A percentile compares a stretch with the other conserved stretches of the same genome.
These are phyloP conservation scores for Xylaria sp. DNA, from an alignment of 2,329 filamentous ascomycete species.

Conservation along the genomic window DNA sequence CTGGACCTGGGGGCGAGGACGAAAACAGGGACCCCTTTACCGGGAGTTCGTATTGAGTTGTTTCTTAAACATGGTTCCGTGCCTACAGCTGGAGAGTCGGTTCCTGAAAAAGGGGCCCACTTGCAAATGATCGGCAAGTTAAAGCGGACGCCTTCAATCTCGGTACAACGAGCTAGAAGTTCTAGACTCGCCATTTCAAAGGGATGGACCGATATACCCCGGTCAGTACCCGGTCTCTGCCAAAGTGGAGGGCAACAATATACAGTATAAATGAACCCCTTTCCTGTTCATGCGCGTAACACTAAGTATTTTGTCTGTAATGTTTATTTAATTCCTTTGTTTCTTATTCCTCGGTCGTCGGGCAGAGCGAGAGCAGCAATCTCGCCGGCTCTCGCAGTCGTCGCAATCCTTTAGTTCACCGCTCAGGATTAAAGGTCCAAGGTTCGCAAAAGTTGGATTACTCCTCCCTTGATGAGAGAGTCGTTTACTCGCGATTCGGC, in stretches of 20 bases:
- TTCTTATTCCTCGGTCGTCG: constrained; percentile 1
- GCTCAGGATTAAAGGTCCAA: background rate
- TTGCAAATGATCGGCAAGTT: constrained; percentile 24
- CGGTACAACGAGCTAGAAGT: constrained; percentile 22
- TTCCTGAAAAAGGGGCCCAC: constrained; percentile 12
- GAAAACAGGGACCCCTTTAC: constrained; percentile 27
- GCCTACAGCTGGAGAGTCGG: background rate
- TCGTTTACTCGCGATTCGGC: background rate
- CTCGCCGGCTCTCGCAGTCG: too few species aligned
- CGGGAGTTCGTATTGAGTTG: constrained; percentile 25
- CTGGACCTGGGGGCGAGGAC: constrained; percentile 17
- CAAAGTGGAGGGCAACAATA: constrained; percentile 11
- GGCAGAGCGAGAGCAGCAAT: background rate
- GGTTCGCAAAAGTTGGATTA: background rate
- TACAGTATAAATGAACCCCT: constrained; percentile 27
- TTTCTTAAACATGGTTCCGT: constrained; percentile 17
- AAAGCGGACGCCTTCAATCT: constrained; percentile 23
- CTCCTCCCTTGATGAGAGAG: background rate
- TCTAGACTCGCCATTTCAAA: constrained; percentile 6
- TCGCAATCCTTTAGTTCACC: background rate
- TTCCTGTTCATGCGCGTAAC: constrained; percentile 16
- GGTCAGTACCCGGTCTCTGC: constrained; percentile 5
- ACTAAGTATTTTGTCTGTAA: background rate
- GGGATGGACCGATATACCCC: background rate
- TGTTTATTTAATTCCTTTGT: background rate